Conservation (phyloP, 352 stramenopile species). For the Blastocystis sp. region DNA sequence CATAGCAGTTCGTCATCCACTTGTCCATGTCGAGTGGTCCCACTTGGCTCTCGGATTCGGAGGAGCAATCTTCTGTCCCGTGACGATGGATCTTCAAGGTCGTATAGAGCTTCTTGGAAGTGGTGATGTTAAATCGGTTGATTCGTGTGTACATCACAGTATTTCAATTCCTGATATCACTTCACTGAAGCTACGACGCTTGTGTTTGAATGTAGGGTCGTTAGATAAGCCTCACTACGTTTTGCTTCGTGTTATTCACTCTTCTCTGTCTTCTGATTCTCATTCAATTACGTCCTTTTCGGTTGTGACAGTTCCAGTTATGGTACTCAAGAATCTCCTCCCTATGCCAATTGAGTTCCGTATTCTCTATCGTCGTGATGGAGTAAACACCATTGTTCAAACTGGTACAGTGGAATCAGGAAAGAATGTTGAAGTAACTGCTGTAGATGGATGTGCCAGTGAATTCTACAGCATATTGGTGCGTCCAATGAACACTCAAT, state of each 20-base stretch:
- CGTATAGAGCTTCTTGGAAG: neutral
- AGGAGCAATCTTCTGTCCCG: neutral
- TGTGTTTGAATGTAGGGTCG: slow-evolving; percentile 15
- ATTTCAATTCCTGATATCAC: slow-evolving; percentile 4
- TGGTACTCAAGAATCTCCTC: slow-evolving; percentile 35
- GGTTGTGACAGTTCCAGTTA: neutral
- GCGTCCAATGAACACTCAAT: neutral
- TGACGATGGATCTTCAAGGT: neutral
- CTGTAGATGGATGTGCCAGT: neutral
- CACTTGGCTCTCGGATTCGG: neutral
- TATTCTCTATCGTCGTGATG: neutral
- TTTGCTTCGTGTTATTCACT: neutral
- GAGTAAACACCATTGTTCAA: neutral
- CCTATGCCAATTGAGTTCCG: slow-evolving; percentile 35
- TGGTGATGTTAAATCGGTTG: neutral
- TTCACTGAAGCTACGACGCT: slow-evolving; percentile 18
- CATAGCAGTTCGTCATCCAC: neutral
- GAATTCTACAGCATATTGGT: neutral
- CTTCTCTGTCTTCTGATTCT: neutral
- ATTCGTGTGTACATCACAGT: neutral
- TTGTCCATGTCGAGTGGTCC: neutral
- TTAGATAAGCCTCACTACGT: neutral
- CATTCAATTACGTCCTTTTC: neutral
- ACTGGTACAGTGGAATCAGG: neutral
- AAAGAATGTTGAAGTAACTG: neutral